These are phyloP conservation scores for Gigaspora rosea DNA, from an alignment of 192 early-diverging fungal species.

Conservation along the genomic window DNA sequence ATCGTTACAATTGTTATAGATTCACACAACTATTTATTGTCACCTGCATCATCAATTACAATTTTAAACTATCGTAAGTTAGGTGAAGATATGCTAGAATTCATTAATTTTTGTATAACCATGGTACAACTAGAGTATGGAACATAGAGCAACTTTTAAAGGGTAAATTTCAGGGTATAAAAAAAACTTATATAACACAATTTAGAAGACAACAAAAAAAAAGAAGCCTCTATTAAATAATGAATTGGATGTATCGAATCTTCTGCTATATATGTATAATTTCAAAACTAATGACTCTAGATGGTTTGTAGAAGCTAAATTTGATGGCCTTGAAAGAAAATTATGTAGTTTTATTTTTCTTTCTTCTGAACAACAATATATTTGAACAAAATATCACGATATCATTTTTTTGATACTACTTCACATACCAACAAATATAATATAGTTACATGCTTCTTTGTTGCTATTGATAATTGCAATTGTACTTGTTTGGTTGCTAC, in stretches of 20 bases:
- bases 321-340: neutral
- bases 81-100: no score
- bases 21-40: neutral
- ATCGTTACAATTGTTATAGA: neutral
- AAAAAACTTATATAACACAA: no score
- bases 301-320: no score
- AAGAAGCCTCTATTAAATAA: no score
- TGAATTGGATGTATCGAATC: no score
- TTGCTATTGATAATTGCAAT: no score
- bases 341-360: slow-evolving; percentile 6
- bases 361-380: neutral
- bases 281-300: no score
- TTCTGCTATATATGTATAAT: no score
- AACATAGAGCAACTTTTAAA: neutral
- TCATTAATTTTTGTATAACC: slow-evolving; percentile 4
- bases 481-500: no score
- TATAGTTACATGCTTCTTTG: no score
- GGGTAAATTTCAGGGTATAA: neutral
- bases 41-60: neutral
- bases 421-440: neutral
- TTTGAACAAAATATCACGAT: slow-evolving; percentile 3
- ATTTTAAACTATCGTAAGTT: neutral
- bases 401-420: neutral
- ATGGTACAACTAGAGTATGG: neutral
- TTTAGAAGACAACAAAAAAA: neutral